phyloP scores from a whole-genome alignment of 1,139 yeast species.

The Kluyveromyces sp. region DNA sequence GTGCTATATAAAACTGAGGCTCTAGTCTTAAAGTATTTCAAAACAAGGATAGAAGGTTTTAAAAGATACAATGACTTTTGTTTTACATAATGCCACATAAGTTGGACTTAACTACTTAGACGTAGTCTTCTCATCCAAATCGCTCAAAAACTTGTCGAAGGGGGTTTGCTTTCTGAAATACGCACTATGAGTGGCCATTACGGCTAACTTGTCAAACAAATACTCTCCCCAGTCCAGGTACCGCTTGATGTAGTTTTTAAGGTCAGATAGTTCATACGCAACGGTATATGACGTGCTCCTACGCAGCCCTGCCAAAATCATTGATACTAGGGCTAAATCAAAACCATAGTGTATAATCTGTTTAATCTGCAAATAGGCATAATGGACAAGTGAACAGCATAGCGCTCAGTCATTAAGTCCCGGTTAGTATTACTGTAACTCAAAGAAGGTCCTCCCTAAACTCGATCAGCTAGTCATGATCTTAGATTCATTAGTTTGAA shows the following conservation, averaged over 20 bases:
- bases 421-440: not conserved
- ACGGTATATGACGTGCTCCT: constrained; percentile 51
- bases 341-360: constrained; percentile 36
- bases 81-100: too few species aligned
- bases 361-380: constrained; percentile 22
- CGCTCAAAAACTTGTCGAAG: constrained; percentile 15
- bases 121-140: constrained; percentile 6
- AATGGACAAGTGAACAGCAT: not conserved
- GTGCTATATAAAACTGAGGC: too few species aligned
- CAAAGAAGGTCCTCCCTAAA: not conserved
- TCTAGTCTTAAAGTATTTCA: too few species aligned
- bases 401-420: not conserved
- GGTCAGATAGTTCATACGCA: constrained; percentile 38
- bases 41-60: too few species aligned
- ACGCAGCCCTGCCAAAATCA: constrained; percentile 59
- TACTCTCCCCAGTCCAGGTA: constrained; percentile 50
- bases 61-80: too few species aligned
- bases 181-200: constrained; percentile 18
- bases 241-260: constrained; percentile 46
- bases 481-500: too few species aligned
- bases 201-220: constrained; percentile 39
- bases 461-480: too few species aligned
- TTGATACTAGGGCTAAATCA: constrained; percentile 54
- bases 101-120: not conserved
- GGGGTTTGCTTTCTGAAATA: constrained; percentile 22